Evolutionary conservation across 2,329 filamentous ascomycete species (phyloP).

Genomic region (Cladophialophora chaetospira): DNA sequence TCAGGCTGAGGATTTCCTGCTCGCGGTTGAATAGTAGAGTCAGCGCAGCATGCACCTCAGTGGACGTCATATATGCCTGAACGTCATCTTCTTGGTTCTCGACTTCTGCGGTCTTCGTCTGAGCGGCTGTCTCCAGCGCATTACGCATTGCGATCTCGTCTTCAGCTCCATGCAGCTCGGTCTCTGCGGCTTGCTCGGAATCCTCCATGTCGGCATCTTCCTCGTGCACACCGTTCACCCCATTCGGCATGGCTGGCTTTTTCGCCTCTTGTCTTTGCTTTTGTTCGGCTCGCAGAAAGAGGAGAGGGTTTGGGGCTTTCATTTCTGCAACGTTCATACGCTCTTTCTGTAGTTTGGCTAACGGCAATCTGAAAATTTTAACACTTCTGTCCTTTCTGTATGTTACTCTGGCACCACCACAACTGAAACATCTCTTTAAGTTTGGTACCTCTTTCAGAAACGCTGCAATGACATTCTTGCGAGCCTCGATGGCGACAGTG

Average conservation of each 20-base stretch:
- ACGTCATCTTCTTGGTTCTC: constrained; percentile 47
- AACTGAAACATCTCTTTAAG: constrained; percentile 69
- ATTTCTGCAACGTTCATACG: constrained; percentile 72
- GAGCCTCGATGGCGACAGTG: constrained; percentile 76
- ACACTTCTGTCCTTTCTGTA: constrained; percentile 89
- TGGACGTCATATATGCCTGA: constrained; percentile 78
- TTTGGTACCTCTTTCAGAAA: constrained; percentile 75
- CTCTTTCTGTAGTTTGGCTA: constrained; percentile 70
- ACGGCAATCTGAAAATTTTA: constrained; percentile 87
- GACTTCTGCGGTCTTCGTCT: constrained; percentile 34
- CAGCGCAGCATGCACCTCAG: constrained; percentile 79
- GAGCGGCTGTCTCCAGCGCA: constrained; percentile 39
- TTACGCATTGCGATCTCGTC: constrained; percentile 60
- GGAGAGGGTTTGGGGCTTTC: constrained; percentile 69
- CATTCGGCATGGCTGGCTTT: constrained; percentile 24
- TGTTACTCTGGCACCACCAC: constrained; percentile 69
- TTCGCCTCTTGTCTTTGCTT: constrained; percentile 42
- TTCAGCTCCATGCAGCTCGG: constrained; percentile 58
- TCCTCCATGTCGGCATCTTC: constrained; percentile 48
- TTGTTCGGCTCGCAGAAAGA: constrained; percentile 56
- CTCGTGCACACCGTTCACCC: constrained; percentile 44
- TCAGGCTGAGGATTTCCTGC: constrained; percentile 75
- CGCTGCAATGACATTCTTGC: constrained; percentile 74
- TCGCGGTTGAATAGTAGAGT: constrained; percentile 83
- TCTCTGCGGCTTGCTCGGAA: constrained; percentile 50